These are phyloP conservation scores for Tricholoma furcatifolium DNA, from an alignment of 768 basidiomycete species.

Conservation along the genomic window DNA sequence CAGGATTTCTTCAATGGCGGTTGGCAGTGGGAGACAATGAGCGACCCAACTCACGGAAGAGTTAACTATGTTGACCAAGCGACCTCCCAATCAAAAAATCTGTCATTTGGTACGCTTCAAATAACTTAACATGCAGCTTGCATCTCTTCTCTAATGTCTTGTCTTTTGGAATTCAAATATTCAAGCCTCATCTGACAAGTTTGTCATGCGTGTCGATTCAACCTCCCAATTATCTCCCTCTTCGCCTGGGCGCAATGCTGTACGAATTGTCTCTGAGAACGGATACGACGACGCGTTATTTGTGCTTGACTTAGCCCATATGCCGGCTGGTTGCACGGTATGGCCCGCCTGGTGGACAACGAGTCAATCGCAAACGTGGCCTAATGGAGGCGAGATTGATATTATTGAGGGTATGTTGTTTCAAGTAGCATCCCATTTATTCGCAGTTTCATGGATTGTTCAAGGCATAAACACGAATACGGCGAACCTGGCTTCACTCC, in stretches of 20 bases:
- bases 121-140: background rate
- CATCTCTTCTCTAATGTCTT: no score
- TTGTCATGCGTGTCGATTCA: slow-evolving; percentile 59
- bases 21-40: slow-evolving; percentile 48
- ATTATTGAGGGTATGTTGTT: slow-evolving; percentile 40
- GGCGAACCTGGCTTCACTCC: slow-evolving; percentile 51
- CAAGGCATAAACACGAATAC: slow-evolving; percentile 49
- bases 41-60: slow-evolving; percentile 65
- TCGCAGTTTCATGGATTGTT: background rate
- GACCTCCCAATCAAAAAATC: slow-evolving; percentile 39
- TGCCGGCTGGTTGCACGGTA: slow-evolving; percentile 60
- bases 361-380: slow-evolving; percentile 55
- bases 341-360: slow-evolving; percentile 70
- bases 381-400: slow-evolving; percentile 59
- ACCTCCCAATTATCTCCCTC: slow-evolving; percentile 30
- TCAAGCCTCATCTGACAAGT: slow-evolving; percentile 39
- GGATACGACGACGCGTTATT: slow-evolving; percentile 48
- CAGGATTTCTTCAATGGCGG: slow-evolving; percentile 36
- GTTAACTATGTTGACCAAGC: slow-evolving; percentile 53
- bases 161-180: background rate
- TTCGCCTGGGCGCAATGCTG: slow-evolving; percentile 54
- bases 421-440: background rate
- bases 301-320: slow-evolving; percentile 54
- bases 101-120: slow-evolving; percentile 46
- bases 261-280: slow-evolving; percentile 47